Conservation (phyloP, 306 rosid genomes). For the Begonia peltatifolia region DNA sequence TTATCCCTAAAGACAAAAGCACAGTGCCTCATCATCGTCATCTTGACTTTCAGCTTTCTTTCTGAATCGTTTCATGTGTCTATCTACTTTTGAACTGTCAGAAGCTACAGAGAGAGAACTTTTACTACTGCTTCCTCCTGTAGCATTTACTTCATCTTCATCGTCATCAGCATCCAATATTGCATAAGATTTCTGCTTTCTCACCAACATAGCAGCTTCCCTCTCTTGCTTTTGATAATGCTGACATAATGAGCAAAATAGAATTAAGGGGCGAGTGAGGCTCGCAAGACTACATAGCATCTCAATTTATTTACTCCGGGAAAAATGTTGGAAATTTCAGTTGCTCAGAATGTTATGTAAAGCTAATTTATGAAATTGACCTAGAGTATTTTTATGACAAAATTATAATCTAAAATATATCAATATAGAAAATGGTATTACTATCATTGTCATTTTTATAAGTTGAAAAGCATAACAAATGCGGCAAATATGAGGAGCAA, state of each 20-base stretch:
- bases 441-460: too few relatives aligned
- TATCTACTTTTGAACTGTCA: constrained; percentile 26
- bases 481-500: too few relatives aligned
- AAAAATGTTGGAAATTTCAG: too few relatives aligned
- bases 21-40: constrained; percentile 58
- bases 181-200: constrained; percentile 58
- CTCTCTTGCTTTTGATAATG: constrained; percentile 72
- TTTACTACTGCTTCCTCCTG: constrained; percentile 6
- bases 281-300: too few relatives aligned
- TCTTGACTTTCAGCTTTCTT: constrained; percentile 47
- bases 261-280: neutral
- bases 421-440: too few relatives aligned
- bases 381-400: too few relatives aligned
- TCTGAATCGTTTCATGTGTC: constrained; percentile 50
- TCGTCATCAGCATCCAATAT: constrained; percentile 63
- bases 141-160: constrained; percentile 18
- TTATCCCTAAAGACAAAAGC: constrained; percentile 11
- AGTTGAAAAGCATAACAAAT: too few relatives aligned
- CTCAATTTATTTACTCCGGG: too few relatives aligned
- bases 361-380: too few relatives aligned
- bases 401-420: too few relatives aligned
- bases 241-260: constrained; percentile 23
- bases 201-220: constrained; percentile 68
- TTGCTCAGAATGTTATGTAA: too few relatives aligned
- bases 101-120: constrained; percentile 21